Evolutionary conservation across 139 green algal genomes (phyloP).

Genomic region (Closterium sp.): DNA sequence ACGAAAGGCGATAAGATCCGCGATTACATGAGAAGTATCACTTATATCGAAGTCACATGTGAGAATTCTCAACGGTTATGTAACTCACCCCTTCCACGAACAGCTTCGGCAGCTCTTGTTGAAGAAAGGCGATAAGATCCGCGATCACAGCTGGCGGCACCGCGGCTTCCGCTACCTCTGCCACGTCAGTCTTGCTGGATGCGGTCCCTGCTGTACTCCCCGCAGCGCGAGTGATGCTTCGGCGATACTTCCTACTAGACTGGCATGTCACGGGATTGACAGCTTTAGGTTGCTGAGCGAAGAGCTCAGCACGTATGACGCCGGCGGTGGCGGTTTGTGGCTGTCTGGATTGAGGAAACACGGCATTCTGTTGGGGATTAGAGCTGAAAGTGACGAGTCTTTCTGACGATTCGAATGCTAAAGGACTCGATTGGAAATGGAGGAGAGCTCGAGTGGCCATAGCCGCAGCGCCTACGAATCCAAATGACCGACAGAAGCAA

Average conservation of each 20-base stretch:
- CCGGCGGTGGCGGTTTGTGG: no score
- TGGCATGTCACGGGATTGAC: neutral
- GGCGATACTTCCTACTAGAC: neutral
- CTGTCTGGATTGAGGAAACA: neutral
- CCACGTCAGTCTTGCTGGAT: neutral
- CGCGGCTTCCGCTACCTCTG: neutral
- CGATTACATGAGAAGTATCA: no score
- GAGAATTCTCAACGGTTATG: no score
- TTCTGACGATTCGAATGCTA: neutral
- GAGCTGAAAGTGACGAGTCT: neutral
- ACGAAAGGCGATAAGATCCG: no score
- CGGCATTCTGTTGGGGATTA: neutral
- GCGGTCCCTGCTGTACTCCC: neutral
- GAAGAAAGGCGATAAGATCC: neutral
- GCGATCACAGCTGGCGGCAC: neutral
- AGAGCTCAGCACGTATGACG: neutral
- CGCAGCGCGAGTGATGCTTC: neutral
- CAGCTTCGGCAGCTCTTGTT: slow-evolving; percentile 2
- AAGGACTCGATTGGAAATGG: neutral
- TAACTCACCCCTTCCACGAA: neutral
- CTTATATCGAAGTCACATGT: no score
- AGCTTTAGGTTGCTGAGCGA: neutral
- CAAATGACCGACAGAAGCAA: neutral
- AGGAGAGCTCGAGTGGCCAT: neutral
- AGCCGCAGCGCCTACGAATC: neutral